Conservation (phyloP, 176 grass and related monocot species). For the Zoysia pacifica region DNA sequence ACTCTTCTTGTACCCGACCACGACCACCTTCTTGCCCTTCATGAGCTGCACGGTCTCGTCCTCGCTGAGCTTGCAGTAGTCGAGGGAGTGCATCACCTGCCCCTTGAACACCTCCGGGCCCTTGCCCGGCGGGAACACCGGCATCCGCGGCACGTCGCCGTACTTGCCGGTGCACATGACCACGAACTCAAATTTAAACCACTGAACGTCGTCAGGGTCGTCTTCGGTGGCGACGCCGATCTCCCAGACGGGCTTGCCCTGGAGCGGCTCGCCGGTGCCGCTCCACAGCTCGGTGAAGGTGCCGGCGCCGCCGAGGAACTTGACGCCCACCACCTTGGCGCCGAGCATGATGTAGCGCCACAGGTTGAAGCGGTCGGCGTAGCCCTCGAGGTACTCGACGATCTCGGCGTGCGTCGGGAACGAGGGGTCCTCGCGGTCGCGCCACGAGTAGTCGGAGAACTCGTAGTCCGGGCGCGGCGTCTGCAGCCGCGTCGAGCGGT, state of each 20-base stretch:
- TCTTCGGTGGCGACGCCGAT: slow-evolving; percentile 55
- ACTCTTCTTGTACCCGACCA: slow-evolving; percentile 97
- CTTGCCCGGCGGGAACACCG: slow-evolving; percentile 57
- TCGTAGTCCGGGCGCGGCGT: slow-evolving; percentile 91
- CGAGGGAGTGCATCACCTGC: slow-evolving; percentile 77
- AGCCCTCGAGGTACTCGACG: slow-evolving; percentile 82
- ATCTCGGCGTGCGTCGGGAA: slow-evolving; percentile 88
- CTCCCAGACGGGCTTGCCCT: slow-evolving; percentile 76
- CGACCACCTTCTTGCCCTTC: slow-evolving; percentile 87
- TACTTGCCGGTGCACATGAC: slow-evolving; percentile 98
- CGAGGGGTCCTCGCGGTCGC: slow-evolving; percentile 68
- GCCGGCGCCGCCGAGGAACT: slow-evolving; percentile 53
- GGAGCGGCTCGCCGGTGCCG: slow-evolving; percentile 48
- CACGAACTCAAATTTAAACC: slow-evolving; percentile 82
- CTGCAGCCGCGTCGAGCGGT: slow-evolving; percentile 84
- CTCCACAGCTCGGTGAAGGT: slow-evolving; percentile 77
- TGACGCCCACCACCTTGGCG: slow-evolving; percentile 80
- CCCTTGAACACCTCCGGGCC: slow-evolving; percentile 82
- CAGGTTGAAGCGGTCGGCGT: slow-evolving; percentile 67
- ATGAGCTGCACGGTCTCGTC: slow-evolving; percentile 66
- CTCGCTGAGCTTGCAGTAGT: slow-evolving; percentile 91
- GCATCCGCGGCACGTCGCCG: slow-evolving; percentile 77
- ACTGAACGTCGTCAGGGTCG: slow-evolving; percentile 49
- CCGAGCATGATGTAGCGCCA: slow-evolving; percentile 68
- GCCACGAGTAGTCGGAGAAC: slow-evolving; percentile 90